phyloP scores from a whole-genome alignment of 2,329 filamentous ascomycete species.

The Aspergillus novofumigatus region DNA sequence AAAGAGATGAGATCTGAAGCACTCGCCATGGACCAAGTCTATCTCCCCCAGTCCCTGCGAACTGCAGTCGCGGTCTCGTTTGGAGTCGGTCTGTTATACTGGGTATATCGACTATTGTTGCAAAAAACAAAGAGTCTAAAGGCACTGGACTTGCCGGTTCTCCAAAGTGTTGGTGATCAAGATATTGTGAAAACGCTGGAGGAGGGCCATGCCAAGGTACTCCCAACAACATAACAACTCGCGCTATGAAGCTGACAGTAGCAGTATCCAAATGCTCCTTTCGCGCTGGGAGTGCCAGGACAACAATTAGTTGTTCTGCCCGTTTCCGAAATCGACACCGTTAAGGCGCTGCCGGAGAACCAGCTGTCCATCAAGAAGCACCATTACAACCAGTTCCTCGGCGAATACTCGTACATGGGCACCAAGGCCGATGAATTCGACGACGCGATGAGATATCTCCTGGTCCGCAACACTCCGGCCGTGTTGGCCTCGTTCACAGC shows the following conservation, averaged over 20 bases:
- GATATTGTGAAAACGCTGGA: background rate
- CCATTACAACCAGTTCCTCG: background rate
- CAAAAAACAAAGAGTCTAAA: background rate
- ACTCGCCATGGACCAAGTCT: background rate
- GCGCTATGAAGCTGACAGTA: background rate
- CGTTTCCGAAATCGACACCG: background rate
- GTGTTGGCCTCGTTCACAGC: background rate
- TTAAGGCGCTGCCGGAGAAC: background rate
- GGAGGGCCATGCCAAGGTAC: background rate
- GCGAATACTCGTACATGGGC: background rate
- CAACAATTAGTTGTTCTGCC: background rate
- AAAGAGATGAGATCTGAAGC: background rate
- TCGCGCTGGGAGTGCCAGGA: background rate
- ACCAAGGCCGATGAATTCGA: background rate
- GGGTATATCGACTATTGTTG: background rate
- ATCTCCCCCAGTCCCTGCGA: background rate
- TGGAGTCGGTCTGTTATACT: background rate
- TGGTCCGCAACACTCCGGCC: background rate
- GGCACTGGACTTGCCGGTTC: background rate
- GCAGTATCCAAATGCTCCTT: background rate
- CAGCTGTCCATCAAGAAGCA: background rate
- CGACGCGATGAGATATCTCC: background rate
- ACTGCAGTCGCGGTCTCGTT: background rate
- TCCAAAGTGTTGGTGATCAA: background rate
- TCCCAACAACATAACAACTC: background rate